Conservation (phyloP, 805 yeast species). For the Torulaspora quercuum region DNA sequence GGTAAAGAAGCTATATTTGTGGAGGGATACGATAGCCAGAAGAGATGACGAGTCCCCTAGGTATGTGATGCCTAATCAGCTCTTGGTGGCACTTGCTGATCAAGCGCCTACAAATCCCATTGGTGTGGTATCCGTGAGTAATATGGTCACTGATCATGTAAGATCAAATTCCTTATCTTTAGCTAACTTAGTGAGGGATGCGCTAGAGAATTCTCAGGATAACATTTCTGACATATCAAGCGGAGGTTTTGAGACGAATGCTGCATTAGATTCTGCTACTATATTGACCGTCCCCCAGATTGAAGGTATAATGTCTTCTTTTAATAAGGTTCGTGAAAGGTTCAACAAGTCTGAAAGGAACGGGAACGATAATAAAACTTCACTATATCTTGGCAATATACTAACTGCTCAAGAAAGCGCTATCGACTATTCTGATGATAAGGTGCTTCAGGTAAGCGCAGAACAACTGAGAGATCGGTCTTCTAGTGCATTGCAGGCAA, state of each 20-base stretch:
- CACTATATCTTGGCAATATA: constrained; percentile 17
- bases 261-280: background rate
- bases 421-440: constrained; percentile 10
- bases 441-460: constrained; percentile 8
- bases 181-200: constrained; percentile 51
- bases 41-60: constrained; percentile 78
- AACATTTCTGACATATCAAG: background rate
- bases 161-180: constrained; percentile 55
- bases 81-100: constrained; percentile 58
- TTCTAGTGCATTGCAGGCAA: constrained; percentile 12
- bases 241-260: background rate
- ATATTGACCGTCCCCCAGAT: constrained; percentile 21
- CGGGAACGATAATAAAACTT: background rate
- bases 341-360: background rate
- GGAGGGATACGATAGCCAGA: constrained; percentile 83
- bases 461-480: constrained; percentile 21
- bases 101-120: constrained; percentile 55
- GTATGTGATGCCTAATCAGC: constrained; percentile 78
- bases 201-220: constrained; percentile 31
- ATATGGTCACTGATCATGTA: constrained; percentile 50
- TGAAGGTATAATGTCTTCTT: constrained; percentile 15
- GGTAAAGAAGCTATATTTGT: constrained; percentile 59
- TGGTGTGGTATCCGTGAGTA: constrained; percentile 50
- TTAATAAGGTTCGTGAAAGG: constrained; percentile 6
- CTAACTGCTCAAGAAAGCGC: constrained; percentile 8